Evolutionary conservation across 208 protist genomes (phyloP).

Genomic region (Leishmania lainsoni): DNA sequence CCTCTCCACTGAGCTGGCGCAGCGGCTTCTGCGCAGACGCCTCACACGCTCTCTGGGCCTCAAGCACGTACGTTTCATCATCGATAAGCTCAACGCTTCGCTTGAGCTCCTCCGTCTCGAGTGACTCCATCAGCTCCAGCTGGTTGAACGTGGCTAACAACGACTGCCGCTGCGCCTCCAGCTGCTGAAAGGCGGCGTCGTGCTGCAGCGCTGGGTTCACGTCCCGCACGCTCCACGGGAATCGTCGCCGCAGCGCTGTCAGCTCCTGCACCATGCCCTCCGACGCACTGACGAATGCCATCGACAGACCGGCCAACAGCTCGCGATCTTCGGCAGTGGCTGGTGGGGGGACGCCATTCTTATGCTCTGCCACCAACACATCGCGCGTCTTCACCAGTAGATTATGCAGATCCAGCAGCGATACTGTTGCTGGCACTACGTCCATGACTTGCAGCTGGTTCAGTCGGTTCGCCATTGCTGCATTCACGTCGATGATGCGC

Average conservation of each 20-base stretch:
- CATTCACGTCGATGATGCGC: slow-evolving; percentile 20
- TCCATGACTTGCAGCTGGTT: slow-evolving; percentile 11
- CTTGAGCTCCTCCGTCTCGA: slow-evolving; percentile 53
- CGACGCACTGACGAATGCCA: slow-evolving; percentile 2
- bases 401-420: slow-evolving; percentile 26
- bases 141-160: slow-evolving; percentile 33
- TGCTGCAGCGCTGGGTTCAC: slow-evolving; percentile 44
- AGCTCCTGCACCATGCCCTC: slow-evolving; percentile 24
- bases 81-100: slow-evolving; percentile 59
- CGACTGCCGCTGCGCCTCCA: slow-evolving; percentile 43
- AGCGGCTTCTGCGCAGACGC: slow-evolving; percentile 15
- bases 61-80: slow-evolving; percentile 43
- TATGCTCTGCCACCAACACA: slow-evolving; percentile 16
- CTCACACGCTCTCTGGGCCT: slow-evolving; percentile 21
- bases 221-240: slow-evolving; percentile 53
- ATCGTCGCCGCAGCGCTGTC: slow-evolving; percentile 28
- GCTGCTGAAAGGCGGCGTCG: slow-evolving; percentile 40
- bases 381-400: slow-evolving; percentile 14
- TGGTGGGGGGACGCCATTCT: slow-evolving; percentile 1
- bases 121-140: slow-evolving; percentile 40
- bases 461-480: slow-evolving; percentile 21
- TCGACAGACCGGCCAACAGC: neutral
- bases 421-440: slow-evolving; percentile 6
- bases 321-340: slow-evolving; percentile 11
- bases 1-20: slow-evolving; percentile 24